Conservation (phyloP, 2,329 filamentous ascomycete genomes). For the Thielaviopsis populi region DNA sequence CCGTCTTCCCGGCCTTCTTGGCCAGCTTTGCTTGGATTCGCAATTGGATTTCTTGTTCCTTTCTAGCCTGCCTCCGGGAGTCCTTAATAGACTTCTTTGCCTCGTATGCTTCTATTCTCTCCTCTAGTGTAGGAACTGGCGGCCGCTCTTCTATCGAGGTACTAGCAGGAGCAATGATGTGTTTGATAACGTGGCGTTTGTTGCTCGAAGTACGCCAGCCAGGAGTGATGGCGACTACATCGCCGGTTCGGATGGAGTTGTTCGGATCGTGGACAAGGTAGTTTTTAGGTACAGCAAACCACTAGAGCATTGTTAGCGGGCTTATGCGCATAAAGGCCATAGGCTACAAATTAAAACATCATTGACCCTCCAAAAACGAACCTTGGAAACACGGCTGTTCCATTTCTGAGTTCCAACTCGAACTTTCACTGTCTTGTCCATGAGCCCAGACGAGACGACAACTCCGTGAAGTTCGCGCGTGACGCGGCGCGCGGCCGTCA, state of each 20-base stretch:
- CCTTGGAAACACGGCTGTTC: constrained; percentile 60
- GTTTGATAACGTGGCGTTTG: constrained; percentile 60
- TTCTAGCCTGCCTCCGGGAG: constrained; percentile 31
- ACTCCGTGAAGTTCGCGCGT: constrained; percentile 47
- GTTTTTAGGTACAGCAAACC: constrained; percentile 47
- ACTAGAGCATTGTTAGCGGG: constrained; percentile 20
- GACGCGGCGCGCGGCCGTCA: constrained; percentile 28
- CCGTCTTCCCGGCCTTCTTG: constrained; percentile 7
- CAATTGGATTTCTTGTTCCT: constrained; percentile 19
- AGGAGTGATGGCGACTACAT: constrained; percentile 56
- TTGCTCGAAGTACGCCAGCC: constrained; percentile 49
- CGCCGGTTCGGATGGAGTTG: constrained; percentile 56
- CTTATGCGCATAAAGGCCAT: background rate
- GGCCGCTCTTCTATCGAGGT: constrained; percentile 48
- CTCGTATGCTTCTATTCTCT: constrained; percentile 41
- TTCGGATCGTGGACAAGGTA: constrained; percentile 67
- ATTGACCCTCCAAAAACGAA: constrained; percentile 23
- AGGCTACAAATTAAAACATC: too few relatives aligned
- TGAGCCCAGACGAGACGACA: constrained; percentile 62
- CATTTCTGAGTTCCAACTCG: constrained; percentile 55
- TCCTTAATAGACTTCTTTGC: constrained; percentile 42
- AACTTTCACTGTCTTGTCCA: constrained; percentile 68
- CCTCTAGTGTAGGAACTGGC: constrained; percentile 47
- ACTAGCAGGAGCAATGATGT: constrained; percentile 57
- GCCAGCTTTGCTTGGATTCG: constrained; percentile 11